A percentile compares a stretch with the other conserved stretches of the same genome.
Conservation (phyloP, 768 basidiomycete species). For the Pleurotus platypus region DNA sequence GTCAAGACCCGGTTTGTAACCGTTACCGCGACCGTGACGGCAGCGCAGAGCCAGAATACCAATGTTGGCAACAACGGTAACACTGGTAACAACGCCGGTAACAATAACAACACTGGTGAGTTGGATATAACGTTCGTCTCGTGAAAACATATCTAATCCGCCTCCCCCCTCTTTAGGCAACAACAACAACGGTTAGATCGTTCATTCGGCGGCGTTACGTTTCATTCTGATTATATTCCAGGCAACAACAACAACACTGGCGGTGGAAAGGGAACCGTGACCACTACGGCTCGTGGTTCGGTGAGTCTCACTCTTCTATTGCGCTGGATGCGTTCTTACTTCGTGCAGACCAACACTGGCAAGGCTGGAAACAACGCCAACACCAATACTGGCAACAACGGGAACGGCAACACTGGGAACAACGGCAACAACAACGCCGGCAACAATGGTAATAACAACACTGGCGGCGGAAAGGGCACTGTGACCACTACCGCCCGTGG, state of each 20-base stretch:
- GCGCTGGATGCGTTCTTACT: neutral
- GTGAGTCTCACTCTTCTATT: conserved; percentile 4
- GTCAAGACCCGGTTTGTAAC: conserved; percentile 29
- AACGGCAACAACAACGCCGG: neutral
- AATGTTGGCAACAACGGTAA: neutral
- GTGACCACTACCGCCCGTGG: conserved; percentile 12
- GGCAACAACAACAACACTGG: neutral
- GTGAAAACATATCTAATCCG: no score
- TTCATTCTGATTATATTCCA: no score
- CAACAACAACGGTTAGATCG: no score
- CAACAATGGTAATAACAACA: conserved; percentile 4
- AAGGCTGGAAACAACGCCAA: conserved; percentile 4
- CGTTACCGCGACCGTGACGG: conserved; percentile 27
- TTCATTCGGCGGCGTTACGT: no score
- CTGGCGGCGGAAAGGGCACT: conserved; percentile 7
- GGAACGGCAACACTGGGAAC: conserved; percentile 12
- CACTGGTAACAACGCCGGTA: neutral
- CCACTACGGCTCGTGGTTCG: conserved; percentile 10
- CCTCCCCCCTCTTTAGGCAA: no score
- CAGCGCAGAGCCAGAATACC: conserved; percentile 9
- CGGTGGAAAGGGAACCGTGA: conserved; percentile 11
- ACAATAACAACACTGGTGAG: neutral
- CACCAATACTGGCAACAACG: conserved; percentile 13
- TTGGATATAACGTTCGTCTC: no score
- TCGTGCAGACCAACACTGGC: neutral